phyloP scores from a whole-genome alignment of 2,329 filamentous ascomycete species.

The Sarocladiaceae sp. region DNA sequence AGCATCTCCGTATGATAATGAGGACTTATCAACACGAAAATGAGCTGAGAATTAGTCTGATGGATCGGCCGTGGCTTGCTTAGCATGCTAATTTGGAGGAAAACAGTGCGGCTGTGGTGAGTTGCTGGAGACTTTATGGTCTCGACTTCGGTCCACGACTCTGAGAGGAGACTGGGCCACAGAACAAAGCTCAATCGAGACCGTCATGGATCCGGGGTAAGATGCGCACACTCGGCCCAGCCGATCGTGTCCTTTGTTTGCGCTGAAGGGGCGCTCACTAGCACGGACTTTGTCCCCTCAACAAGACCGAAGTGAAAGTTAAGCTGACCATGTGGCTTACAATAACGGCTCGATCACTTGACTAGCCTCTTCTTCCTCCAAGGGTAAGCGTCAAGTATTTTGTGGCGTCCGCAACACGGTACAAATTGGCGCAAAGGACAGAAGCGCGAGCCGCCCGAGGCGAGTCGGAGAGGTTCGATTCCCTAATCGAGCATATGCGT shows the following conservation, averaged over 20 bases:
- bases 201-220: slow-evolving; percentile 6
- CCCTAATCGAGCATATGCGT: slow-evolving; percentile 1
- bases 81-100: too few species aligned
- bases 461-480: not conserved
- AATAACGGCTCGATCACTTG: slow-evolving; percentile 6
- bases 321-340: slow-evolving; percentile 7
- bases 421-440: not conserved
- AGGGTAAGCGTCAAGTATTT: not conserved
- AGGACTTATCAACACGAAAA: too few species aligned
- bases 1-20: too few species aligned
- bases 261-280: not conserved
- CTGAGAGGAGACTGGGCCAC: not conserved
- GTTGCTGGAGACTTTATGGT: not conserved
- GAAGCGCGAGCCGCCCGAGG: slow-evolving; percentile 3
- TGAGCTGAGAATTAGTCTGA: too few species aligned
- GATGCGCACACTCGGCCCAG: not conserved
- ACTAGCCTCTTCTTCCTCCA: not conserved
- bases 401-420: not conserved
- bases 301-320: not conserved
- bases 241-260: not conserved
- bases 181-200: slow-evolving; percentile 3
- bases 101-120: too few species aligned
- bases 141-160: not conserved
- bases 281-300: not conserved
- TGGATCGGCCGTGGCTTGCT: too few species aligned